These are phyloP conservation scores for Rhododendron simsii DNA, from an alignment of 148 eudicot species.

Conservation along the genomic window DNA sequence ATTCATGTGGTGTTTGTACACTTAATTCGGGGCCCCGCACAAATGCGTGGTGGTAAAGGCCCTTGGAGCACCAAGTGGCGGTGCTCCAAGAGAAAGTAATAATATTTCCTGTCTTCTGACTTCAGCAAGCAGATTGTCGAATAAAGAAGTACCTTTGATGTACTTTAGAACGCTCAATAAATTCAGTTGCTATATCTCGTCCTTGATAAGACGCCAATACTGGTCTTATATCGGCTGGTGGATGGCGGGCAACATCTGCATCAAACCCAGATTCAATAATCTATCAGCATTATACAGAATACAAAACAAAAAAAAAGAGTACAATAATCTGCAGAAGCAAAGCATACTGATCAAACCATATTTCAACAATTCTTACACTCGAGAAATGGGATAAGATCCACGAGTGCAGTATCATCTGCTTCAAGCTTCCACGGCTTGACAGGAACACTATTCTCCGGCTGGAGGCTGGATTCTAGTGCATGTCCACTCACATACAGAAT, in stretches of 20 bases:
- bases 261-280: conserved; percentile 3
- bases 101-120: background rate
- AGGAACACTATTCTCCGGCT: conserved; percentile 65
- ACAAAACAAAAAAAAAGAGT: background rate
- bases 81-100: background rate
- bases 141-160: conserved; percentile 46
- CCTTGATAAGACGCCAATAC: conserved; percentile 85
- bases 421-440: conserved; percentile 81
- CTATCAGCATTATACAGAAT: background rate
- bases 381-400: conserved; percentile 93
- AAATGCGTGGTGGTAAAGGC: background rate
- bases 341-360: background rate
- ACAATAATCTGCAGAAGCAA: background rate
- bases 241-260: conserved; percentile 67
- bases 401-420: conserved; percentile 61
- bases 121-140: background rate
- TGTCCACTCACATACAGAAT: conserved; percentile 72
- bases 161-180: conserved; percentile 75
- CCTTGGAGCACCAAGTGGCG: background rate
- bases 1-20: background rate
- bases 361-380: conserved; percentile 48
- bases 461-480: conserved; percentile 72
- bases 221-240: conserved; percentile 66
- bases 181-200: conserved; percentile 72
- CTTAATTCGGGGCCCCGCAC: background rate